Conservation (phyloP, 495 filamentous ascomycete species). For the Penicillium chermesinum region DNA sequence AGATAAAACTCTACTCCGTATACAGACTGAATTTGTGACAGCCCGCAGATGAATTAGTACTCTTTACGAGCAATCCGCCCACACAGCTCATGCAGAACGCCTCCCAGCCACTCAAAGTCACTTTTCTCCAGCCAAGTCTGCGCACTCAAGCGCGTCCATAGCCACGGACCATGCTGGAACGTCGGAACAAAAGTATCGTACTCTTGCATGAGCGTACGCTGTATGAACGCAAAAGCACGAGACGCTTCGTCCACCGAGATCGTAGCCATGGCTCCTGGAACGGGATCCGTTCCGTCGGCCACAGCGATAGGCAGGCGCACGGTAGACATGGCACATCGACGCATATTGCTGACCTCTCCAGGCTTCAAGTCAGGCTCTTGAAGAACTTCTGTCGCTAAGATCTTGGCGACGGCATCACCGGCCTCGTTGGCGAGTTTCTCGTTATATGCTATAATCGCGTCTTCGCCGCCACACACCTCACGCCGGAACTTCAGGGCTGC, state of each 20-base stretch:
- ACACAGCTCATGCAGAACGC: constrained; percentile 56
- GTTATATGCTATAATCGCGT: constrained; percentile 56
- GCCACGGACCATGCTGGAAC: constrained; percentile 50
- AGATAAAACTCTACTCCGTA: neutral
- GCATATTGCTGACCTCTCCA: constrained; percentile 49
- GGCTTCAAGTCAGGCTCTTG: constrained; percentile 31
- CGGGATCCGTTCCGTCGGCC: constrained; percentile 9
- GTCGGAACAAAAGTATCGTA: constrained; percentile 67
- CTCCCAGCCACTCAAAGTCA: constrained; percentile 71
- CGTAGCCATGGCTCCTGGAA: constrained; percentile 11
- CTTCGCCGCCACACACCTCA: constrained; percentile 70
- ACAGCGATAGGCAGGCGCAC: constrained; percentile 64
- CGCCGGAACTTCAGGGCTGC: constrained; percentile 64
- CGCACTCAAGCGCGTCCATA: constrained; percentile 70
- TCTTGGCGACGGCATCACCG: constrained; percentile 51
- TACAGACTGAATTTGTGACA: neutral
- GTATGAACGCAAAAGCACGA: constrained; percentile 51
- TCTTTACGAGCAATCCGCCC: constrained; percentile 53
- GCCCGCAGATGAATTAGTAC: constrained; percentile 12
- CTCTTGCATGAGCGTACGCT: constrained; percentile 48
- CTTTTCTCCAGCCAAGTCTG: constrained; percentile 73
- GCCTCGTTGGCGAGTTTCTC: constrained; percentile 53
- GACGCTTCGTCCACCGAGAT: constrained; percentile 31
- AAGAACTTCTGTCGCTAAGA: constrained; percentile 66
- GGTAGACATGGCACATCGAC: constrained; percentile 57